These are phyloP conservation scores for Galeopsis tetrahit DNA, from an alignment of 257 asterid genomes.

Conservation along the genomic window DNA sequence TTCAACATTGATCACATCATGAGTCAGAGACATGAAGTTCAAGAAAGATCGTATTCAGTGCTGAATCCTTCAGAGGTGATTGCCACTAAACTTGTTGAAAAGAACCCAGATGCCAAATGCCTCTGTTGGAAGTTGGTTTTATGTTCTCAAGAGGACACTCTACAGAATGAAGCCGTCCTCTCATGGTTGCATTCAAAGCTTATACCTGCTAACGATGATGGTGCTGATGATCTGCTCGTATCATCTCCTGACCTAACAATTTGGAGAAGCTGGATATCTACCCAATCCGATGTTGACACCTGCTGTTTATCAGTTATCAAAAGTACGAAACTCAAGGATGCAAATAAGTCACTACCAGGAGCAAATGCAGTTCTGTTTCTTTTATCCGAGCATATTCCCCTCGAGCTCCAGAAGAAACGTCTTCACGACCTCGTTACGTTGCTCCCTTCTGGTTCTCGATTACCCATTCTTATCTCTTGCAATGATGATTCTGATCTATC, in stretches of 20 bases:
- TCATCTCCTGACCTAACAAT: conserved; percentile 72
- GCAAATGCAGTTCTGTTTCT: conserved; percentile 74
- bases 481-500: conserved; percentile 50
- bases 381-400: conserved; percentile 57
- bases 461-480: conserved; percentile 76
- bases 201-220: conserved; percentile 46
- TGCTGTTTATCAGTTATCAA: conserved; percentile 79
- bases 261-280: conserved; percentile 75
- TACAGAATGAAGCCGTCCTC: conserved; percentile 38
- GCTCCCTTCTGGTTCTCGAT: conserved; percentile 63
- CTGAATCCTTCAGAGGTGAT: conserved; percentile 81
- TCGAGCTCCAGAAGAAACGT: conserved; percentile 65
- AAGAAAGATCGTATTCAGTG: conserved; percentile 69
- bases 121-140: conserved; percentile 90
- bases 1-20: conserved; percentile 65
- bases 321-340: conserved; percentile 47
- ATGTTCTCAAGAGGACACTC: conserved; percentile 52
- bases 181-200: conserved; percentile 87
- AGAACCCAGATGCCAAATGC: conserved; percentile 70
- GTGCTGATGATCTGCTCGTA: conserved; percentile 46
- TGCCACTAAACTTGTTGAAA: conserved; percentile 59
- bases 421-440: conserved; percentile 59
- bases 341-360: conserved; percentile 56
- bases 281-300: conserved; percentile 51
- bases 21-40: conserved; percentile 64